A percentile compares a stretch with the other conserved stretches of the same genome.
Evolutionary conservation across 306 rosid species (phyloP).

Genomic region (Gleditsia sinensis): DNA sequence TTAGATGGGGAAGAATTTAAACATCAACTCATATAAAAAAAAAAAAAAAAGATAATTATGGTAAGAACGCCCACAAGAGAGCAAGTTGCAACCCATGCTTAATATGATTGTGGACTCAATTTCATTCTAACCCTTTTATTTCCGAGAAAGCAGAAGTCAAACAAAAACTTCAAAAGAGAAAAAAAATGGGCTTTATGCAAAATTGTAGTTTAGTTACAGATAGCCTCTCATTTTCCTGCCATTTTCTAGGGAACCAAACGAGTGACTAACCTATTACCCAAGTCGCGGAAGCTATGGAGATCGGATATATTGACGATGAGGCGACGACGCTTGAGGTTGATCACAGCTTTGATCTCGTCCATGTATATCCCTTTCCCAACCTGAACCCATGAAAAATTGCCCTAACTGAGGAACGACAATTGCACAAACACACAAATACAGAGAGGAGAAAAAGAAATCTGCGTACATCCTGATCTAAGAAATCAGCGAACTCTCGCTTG

Average conservation of each 20-base stretch:
- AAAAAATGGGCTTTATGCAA: neutral
- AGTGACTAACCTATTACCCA: slow-evolving; percentile 69
- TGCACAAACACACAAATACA: neutral
- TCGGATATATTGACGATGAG: slow-evolving; percentile 89
- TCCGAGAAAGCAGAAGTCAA: neutral
- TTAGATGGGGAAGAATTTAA: neutral
- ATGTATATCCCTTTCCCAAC: slow-evolving; percentile 69
- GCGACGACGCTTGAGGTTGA: slow-evolving; percentile 86
- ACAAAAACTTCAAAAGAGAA: neutral
- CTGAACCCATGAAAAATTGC: slow-evolving; percentile 17
- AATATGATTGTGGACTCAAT: neutral
- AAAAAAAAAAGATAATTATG: neutral
- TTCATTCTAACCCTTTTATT: neutral
- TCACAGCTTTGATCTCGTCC: slow-evolving; percentile 80
- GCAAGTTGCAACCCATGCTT: neutral
- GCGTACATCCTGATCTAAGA: slow-evolving; percentile 84
- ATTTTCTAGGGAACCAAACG: neutral
- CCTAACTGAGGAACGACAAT: neutral
- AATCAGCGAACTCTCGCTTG: slow-evolving; percentile 85
- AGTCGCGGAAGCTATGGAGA: slow-evolving; percentile 82
- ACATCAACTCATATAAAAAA: neutral
- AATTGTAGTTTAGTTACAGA: neutral
- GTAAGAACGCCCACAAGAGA: neutral
- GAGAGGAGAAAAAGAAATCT: neutral
- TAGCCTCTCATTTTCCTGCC: neutral